phyloP scores from a whole-genome alignment of 352 stramenopile species.

The Plasmopara muralis region DNA sequence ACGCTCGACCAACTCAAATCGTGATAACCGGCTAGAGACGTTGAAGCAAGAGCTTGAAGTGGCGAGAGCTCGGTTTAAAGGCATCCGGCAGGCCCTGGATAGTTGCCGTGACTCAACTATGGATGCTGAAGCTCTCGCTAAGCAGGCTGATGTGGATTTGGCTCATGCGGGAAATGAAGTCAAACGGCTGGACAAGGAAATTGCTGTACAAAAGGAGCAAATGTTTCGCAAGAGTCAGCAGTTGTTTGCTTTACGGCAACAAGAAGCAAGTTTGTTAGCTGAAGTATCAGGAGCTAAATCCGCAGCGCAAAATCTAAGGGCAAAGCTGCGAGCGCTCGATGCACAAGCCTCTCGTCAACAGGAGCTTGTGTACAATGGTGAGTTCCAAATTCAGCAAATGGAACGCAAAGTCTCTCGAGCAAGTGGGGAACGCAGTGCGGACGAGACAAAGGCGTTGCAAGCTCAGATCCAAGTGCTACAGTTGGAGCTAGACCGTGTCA shows the following conservation, averaged over 20 bases:
- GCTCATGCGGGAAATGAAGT: conserved; percentile 56
- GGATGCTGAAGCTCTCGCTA: conserved; percentile 78
- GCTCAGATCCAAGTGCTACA: conserved; percentile 88
- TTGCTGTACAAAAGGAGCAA: conserved; percentile 85
- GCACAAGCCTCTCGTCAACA: conserved; percentile 85
- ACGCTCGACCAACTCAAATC: conserved; percentile 68
- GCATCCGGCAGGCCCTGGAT: conserved; percentile 73
- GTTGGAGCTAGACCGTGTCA: conserved; percentile 82
- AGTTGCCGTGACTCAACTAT: conserved; percentile 58
- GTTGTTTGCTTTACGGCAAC: conserved; percentile 81
- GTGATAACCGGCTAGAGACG: conserved; percentile 62
- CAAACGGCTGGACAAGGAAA: conserved; percentile 67
- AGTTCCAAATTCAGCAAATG: conserved; percentile 97
- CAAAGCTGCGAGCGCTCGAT: conserved; percentile 90
- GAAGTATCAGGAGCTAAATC: conserved; percentile 90
- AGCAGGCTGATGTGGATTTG: conserved; percentile 77
- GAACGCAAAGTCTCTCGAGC: conserved; percentile 91
- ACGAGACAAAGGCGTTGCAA: conserved; percentile 91
- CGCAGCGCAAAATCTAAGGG: conserved; percentile 78
- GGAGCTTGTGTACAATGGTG: conserved; percentile 94
- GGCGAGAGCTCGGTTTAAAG: conserved; percentile 67
- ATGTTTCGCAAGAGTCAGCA: conserved; percentile 90
- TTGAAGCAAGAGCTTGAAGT: conserved; percentile 73
- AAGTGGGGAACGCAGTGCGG: conserved; percentile 89
- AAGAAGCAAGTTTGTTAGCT: conserved; percentile 84